These are phyloP conservation scores for Cordia subcordata DNA, from an alignment of 257 asterid species.

Conservation along the genomic window DNA sequence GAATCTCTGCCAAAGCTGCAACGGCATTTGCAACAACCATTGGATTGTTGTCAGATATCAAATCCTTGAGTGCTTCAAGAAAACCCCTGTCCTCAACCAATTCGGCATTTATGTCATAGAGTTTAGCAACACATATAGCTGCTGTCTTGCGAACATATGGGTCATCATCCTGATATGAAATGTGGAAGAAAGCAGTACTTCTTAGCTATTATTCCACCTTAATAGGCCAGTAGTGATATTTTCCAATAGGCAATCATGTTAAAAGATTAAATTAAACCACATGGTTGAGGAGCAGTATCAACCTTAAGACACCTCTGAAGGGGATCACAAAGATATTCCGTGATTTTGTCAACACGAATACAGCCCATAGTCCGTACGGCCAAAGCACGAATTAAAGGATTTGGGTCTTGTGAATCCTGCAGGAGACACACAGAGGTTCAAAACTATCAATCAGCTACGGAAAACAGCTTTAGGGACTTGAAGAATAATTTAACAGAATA, in stretches of 20 bases:
- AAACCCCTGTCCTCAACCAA: constrained; percentile 98
- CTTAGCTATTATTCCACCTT: constrained; percentile 16
- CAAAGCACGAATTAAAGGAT: constrained; percentile 97
- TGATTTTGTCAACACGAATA: constrained; percentile 97
- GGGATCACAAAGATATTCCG: constrained; percentile 96
- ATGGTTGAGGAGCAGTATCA: constrained; percentile 12
- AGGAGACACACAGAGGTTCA: not conserved
- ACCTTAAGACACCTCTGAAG: constrained; percentile 99
- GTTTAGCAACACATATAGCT: constrained; percentile 99
- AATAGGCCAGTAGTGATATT: constrained; percentile 2
- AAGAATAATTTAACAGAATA: too few relatives aligned
- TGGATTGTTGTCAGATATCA: constrained; percentile 97
- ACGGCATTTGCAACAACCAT: constrained; percentile 99
- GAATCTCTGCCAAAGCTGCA: constrained; percentile 98
- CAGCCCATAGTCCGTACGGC: constrained; percentile 99
- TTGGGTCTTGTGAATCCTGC: constrained; percentile 99
- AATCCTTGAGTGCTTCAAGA: constrained; percentile 95
- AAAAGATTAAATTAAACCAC: constrained; percentile 14
- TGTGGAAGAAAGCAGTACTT: constrained; percentile 14
- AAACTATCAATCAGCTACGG: too few relatives aligned
- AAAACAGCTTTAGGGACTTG: too few relatives aligned
- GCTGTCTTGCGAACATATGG: constrained; percentile 99
- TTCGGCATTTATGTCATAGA: constrained; percentile 96
- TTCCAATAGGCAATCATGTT: constrained; percentile 6
- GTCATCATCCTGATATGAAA: constrained; percentile 78